A percentile compares a stretch with the other conserved stretches of the same genome.
phyloP scores from a whole-genome alignment of 2,329 filamentous ascomycete species.

The Fusarium sublunatum region DNA sequence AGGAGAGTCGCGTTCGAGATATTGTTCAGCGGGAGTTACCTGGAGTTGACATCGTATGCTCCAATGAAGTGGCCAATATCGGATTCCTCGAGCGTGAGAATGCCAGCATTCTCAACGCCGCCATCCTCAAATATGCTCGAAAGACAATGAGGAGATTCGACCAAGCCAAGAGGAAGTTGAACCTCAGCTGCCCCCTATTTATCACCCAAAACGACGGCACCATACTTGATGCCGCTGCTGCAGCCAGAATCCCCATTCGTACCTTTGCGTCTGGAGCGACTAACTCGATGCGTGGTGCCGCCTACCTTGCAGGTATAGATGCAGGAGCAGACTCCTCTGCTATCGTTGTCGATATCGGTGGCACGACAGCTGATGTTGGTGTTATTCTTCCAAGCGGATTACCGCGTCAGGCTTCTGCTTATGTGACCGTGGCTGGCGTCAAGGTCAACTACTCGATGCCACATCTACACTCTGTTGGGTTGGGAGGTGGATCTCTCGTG shows the following conservation, averaged over 20 bases:
- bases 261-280: slow-evolving; percentile 63
- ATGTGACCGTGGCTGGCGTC: slow-evolving; percentile 15
- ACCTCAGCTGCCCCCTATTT: slow-evolving; percentile 55
- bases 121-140: slow-evolving; percentile 59
- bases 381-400: slow-evolving; percentile 52
- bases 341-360: slow-evolving; percentile 63
- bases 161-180: slow-evolving; percentile 56
- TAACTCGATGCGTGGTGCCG: slow-evolving; percentile 63
- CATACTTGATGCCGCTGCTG: slow-evolving; percentile 55
- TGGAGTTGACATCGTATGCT: slow-evolving; percentile 49
- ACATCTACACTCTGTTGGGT: slow-evolving; percentile 18
- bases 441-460: slow-evolving; percentile 27
- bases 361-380: slow-evolving; percentile 65
- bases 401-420: slow-evolving; percentile 12
- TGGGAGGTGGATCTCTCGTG: slow-evolving; percentile 46
- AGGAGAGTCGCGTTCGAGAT: slow-evolving; percentile 62
- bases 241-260: slow-evolving; percentile 58
- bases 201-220: slow-evolving; percentile 65
- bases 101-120: slow-evolving; percentile 64
- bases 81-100: slow-evolving; percentile 63
- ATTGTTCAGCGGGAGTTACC: not conserved
- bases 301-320: slow-evolving; percentile 58
- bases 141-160: slow-evolving; percentile 59
- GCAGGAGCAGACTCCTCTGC: slow-evolving; percentile 12
- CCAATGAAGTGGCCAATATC: slow-evolving; percentile 52